Percentiles rank a stretch among this genome's conserved stretches.
phyloP scores from a whole-genome alignment of 257 asterid species.

The Penstemon eatonii region DNA sequence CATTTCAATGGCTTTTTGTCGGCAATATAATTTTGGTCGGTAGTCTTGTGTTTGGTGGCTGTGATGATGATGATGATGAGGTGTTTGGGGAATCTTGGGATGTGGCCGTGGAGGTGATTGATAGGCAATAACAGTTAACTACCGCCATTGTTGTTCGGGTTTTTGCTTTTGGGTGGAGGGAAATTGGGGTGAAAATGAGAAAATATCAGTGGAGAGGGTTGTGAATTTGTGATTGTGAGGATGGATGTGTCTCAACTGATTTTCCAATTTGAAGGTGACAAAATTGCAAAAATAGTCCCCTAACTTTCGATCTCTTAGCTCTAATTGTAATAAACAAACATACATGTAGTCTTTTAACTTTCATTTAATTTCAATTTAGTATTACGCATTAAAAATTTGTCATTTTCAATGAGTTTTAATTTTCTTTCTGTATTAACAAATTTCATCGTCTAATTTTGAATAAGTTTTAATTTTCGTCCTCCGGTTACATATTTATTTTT shows the following conservation, averaged over 20 bases:
- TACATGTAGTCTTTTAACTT: too few relatives aligned
- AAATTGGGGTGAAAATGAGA: conserved; percentile 10
- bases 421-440: too few relatives aligned
- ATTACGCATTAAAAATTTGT: too few relatives aligned
- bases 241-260: conserved; percentile 6
- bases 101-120: conserved; percentile 64
- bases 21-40: conserved; percentile 82
- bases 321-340: too few relatives aligned
- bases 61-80: conserved; percentile 33
- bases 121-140: conserved; percentile 54
- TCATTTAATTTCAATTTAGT: too few relatives aligned
- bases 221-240: conserved; percentile 8
- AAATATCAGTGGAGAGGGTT: conserved; percentile 27
- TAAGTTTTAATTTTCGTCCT: too few relatives aligned
- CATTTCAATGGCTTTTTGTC: conserved; percentile 80
- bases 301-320: too few relatives aligned
- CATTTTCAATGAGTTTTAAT: too few relatives aligned
- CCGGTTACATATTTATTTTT: too few relatives aligned
- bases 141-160: conserved; percentile 43
- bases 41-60: conserved; percentile 34
- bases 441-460: too few relatives aligned
- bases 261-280: background rate
- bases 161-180: conserved; percentile 27
- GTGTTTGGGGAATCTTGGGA: conserved; percentile 51
- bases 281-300: too few relatives aligned